Conservation (phyloP, 2,329 filamentous ascomycete genomes). For the Fusarium sp. region DNA sequence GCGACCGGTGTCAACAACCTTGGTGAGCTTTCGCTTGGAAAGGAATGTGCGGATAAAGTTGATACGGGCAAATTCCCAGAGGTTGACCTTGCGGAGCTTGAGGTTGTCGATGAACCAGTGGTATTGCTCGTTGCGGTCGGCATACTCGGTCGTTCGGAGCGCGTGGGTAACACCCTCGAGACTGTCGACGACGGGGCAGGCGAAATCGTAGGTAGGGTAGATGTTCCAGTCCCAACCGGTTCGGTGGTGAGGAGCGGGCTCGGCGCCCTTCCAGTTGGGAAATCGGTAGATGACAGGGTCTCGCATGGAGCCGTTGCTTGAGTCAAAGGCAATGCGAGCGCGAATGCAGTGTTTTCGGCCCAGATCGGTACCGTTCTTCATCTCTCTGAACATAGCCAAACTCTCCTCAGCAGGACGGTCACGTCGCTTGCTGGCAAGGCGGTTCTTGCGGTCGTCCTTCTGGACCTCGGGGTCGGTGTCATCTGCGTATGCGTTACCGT, state of each 20-base stretch:
- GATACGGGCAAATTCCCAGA: constrained; percentile 86
- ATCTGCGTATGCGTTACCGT: constrained; percentile 91
- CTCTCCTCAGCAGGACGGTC: constrained; percentile 84
- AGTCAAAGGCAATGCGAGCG: constrained; percentile 90
- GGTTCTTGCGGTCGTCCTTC: constrained; percentile 83
- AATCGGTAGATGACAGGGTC: constrained; percentile 98
- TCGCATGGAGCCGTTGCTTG: constrained; percentile 93
- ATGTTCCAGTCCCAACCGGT: constrained; percentile 84
- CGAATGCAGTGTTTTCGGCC: constrained; percentile 90
- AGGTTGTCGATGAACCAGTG: constrained; percentile 84
- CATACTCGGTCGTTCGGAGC: constrained; percentile 85
- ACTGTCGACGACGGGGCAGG: constrained; percentile 81
- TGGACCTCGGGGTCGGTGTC: constrained; percentile 92
- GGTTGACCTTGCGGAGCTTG: constrained; percentile 77
- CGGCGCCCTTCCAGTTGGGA: constrained; percentile 65
- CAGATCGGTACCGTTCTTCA: constrained; percentile 84
- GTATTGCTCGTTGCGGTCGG: constrained; percentile 86
- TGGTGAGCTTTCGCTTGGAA: constrained; percentile 86
- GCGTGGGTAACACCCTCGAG: constrained; percentile 86
- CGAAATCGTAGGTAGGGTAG: constrained; percentile 88
- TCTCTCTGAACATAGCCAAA: constrained; percentile 86
- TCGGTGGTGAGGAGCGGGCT: constrained; percentile 69
- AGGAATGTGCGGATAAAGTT: constrained; percentile 85
- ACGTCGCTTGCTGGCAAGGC: constrained; percentile 81
- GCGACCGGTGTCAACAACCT: constrained; percentile 77